Evolutionary conservation across 805 yeast genomes (phyloP).

Genomic region (Zygotorulaspora sp.): DNA sequence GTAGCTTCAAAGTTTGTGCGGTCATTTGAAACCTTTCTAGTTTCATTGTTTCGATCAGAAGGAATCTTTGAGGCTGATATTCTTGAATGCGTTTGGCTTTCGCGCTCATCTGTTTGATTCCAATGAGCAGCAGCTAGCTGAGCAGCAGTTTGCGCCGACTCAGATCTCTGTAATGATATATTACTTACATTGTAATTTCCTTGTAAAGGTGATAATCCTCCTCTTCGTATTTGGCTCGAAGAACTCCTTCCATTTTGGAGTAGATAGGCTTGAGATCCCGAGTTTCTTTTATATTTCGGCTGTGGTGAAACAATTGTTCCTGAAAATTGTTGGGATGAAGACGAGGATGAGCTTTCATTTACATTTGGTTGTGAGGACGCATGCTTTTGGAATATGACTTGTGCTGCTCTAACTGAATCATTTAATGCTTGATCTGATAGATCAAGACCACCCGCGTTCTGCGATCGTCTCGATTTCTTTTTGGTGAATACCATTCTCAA

Average conservation of each 20-base stretch:
- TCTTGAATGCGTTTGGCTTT: background rate
- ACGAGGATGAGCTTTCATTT: slow-evolving; percentile 1
- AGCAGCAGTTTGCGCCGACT: slow-evolving; percentile 1
- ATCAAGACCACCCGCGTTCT: slow-evolving; percentile 9
- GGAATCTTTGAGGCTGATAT: background rate
- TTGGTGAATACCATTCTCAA: slow-evolving; percentile 9
- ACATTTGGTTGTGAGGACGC: slow-evolving; percentile 6
- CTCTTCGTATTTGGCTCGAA: background rate
- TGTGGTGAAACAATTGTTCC: slow-evolving; percentile 1
- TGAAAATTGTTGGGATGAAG: background rate
- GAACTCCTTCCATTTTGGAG: background rate
- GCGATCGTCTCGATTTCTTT: slow-evolving; percentile 9
- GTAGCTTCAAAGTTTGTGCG: background rate
- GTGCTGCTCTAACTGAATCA: slow-evolving; percentile 32
- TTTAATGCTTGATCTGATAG: slow-evolving; percentile 20
- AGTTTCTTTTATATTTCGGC: slow-evolving; percentile 3
- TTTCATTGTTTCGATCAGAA: background rate
- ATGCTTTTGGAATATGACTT: slow-evolving; percentile 30
- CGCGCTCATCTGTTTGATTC: background rate
- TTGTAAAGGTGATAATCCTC: background rate
- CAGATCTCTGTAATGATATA: background rate
- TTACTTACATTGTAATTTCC: background rate
- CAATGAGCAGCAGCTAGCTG: slow-evolving; percentile 1
- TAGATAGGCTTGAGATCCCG: background rate
- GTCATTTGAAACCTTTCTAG: background rate